Conservation (phyloP, 768 basidiomycete genomes). For the Pulveroboletus frians region DNA sequence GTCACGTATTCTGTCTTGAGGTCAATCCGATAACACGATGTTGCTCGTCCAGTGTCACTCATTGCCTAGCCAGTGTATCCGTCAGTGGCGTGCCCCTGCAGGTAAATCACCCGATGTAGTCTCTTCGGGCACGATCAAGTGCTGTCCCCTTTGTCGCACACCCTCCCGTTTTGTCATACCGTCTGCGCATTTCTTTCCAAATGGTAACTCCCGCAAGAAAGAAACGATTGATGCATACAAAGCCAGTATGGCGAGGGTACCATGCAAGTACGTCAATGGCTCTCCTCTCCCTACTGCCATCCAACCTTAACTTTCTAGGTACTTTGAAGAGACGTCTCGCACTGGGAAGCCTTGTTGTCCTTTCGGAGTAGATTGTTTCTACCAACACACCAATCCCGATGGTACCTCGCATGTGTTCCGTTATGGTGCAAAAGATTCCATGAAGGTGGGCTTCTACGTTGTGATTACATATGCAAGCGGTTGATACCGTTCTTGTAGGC, state of each 20-base stretch:
- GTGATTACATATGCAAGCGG: slow-evolving; percentile 23
- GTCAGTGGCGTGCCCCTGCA: slow-evolving; percentile 65
- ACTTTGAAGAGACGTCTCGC: slow-evolving; percentile 52
- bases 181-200: slow-evolving; percentile 61
- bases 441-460: slow-evolving; percentile 43
- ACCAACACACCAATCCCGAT: slow-evolving; percentile 62
- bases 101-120: slow-evolving; percentile 49
- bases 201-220: slow-evolving; percentile 49
- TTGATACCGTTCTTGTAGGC: slow-evolving; percentile 12
- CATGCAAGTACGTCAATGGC: slow-evolving; percentile 51
- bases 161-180: slow-evolving; percentile 67
- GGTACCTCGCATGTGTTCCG: slow-evolving; percentile 56
- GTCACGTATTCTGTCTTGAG: slow-evolving; percentile 70
- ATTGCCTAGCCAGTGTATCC: slow-evolving; percentile 55
- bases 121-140: slow-evolving; percentile 60
- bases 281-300: neutral
- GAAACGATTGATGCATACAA: slow-evolving; percentile 55
- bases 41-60: slow-evolving; percentile 1
- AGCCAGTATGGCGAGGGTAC: slow-evolving; percentile 64
- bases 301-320: slow-evolving; percentile 34
- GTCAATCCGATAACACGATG: slow-evolving; percentile 35
- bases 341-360: slow-evolving; percentile 57
- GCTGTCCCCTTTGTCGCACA: slow-evolving; percentile 73
- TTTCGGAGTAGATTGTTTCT: slow-evolving; percentile 80
- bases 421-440: slow-evolving; percentile 49